These are phyloP conservation scores for Gleditsia sinensis DNA, from an alignment of 306 rosid species.

Conservation along the genomic window DNA sequence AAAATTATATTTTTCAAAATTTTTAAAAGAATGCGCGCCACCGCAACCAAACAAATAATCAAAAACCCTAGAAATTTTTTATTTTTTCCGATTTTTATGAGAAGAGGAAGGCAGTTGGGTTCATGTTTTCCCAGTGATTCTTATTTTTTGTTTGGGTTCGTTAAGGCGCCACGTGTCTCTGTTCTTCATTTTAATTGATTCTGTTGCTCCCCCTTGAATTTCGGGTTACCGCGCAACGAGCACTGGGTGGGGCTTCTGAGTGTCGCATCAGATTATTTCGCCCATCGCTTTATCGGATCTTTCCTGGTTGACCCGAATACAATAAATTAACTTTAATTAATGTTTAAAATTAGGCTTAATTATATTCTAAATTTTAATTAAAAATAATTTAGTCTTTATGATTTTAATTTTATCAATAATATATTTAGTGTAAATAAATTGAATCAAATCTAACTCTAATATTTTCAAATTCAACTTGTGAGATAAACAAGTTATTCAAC, in stretches of 20 bases:
- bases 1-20: no score
- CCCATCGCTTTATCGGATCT: neutral
- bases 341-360: no score
- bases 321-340: neutral
- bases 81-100: conserved; percentile 4
- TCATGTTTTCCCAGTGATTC: conserved; percentile 27
- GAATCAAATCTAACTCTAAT: no score
- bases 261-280: no score
- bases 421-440: no score
- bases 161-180: conserved; percentile 35
- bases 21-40: no score
- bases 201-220: conserved; percentile 38
- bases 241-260: neutral
- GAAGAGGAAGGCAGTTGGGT: conserved; percentile 24
- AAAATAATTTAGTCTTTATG: no score
- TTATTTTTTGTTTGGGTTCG: conserved; percentile 26
- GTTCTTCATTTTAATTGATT: neutral
- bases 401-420: no score
- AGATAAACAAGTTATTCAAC: no score
- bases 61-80: conserved; percentile 25
- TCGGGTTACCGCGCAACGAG: conserved; percentile 59
- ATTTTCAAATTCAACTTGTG: no score
- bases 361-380: no score
- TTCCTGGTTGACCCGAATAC: neutral
- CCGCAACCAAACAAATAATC: neutral